Conservation (phyloP, 805 yeast species). For the Tetrapisispora namnaoensis region DNA sequence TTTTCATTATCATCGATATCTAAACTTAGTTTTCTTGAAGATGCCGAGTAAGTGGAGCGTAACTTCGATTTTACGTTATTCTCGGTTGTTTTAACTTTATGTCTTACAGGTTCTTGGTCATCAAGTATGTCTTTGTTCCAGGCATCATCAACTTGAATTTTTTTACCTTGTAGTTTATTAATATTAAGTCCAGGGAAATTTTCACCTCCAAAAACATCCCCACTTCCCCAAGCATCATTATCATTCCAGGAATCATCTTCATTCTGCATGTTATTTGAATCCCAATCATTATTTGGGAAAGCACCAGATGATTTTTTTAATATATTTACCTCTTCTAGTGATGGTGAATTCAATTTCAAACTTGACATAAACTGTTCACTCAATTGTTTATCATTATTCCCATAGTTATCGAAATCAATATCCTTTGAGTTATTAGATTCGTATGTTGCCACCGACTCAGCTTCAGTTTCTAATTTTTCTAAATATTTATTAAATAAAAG, state of each 20-base stretch:
- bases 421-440: slow-evolving; percentile 8
- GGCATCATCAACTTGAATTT: slow-evolving; percentile 11
- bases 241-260: background rate
- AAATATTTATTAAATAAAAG: slow-evolving; percentile 55
- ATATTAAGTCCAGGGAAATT: background rate
- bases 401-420: slow-evolving; percentile 16
- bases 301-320: background rate
- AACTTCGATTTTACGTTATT: background rate
- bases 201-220: background rate
- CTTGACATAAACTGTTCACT: slow-evolving; percentile 17
- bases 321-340: slow-evolving; percentile 5
- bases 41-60: background rate
- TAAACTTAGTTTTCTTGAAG: background rate
- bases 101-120: background rate
- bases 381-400: slow-evolving; percentile 9
- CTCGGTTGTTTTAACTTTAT: background rate
- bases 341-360: slow-evolving; percentile 5
- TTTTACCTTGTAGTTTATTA: slow-evolving; percentile 2
- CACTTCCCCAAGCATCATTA: background rate
- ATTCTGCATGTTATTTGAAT: slow-evolving; percentile 5
- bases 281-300: slow-evolving; percentile 24
- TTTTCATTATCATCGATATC: slow-evolving; percentile 1
- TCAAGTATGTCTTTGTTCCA: slow-evolving; percentile 16
- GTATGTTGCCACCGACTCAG: slow-evolving; percentile 17
- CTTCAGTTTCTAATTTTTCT: slow-evolving; percentile 41